phyloP scores from a whole-genome alignment of 495 filamentous ascomycete species.

The Margaritispora aquatica region DNA sequence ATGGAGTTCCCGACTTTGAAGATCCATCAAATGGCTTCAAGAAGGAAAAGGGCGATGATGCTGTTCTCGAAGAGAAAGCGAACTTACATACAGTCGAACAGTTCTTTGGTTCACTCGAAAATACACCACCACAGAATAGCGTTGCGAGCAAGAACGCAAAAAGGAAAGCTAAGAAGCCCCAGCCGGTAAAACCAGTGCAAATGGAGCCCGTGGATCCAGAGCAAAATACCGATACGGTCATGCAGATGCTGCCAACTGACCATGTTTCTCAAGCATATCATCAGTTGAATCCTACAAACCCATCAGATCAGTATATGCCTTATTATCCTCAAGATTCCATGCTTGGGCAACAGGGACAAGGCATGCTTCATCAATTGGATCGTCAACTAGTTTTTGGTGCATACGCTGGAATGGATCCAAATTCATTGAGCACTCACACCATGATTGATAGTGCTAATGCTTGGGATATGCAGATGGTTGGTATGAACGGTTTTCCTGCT shows the following conservation, averaged over 20 bases:
- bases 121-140: conserved; percentile 43
- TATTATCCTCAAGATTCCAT: conserved; percentile 20
- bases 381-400: conserved; percentile 74
- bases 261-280: conserved; percentile 15
- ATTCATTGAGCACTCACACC: conserved; percentile 18
- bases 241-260: conserved; percentile 12
- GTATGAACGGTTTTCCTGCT: conserved; percentile 24
- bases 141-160: conserved; percentile 21
- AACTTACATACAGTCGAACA: conserved; percentile 92
- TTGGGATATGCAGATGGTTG: conserved; percentile 25
- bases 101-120: conserved; percentile 81
- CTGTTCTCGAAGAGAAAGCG: conserved; percentile 75
- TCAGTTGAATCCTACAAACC: conserved; percentile 23
- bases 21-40: conserved; percentile 57
- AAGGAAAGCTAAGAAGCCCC: conserved; percentile 14
- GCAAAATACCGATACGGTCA: conserved; percentile 1
- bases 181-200: conserved; percentile 6
- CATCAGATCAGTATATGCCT: conserved; percentile 13
- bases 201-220: conserved; percentile 12
- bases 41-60: conserved; percentile 71
- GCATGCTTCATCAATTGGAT: conserved; percentile 57
- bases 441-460: conserved; percentile 15
- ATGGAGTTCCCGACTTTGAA: conserved; percentile 84
- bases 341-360: conserved; percentile 34
- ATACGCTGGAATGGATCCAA: conserved; percentile 55